Conservation (phyloP, 2,329 filamentous ascomycete genomes). For the Penicillium polonicum region DNA sequence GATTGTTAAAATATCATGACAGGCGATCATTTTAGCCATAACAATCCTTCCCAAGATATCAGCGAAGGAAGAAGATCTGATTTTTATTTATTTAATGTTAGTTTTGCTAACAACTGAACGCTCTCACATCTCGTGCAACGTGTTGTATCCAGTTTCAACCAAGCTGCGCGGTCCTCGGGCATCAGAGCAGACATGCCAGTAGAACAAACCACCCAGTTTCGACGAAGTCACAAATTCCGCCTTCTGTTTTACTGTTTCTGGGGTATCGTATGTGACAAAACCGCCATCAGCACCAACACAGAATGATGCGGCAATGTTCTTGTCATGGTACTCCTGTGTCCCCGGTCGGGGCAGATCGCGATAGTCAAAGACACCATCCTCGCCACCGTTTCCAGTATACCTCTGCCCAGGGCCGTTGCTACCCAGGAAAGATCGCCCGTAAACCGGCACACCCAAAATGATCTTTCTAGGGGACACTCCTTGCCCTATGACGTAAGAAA, state of each 20-base stretch:
- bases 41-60: background rate
- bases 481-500: constrained; percentile 63
- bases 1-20: background rate
- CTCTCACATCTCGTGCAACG: constrained; percentile 47
- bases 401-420: constrained; percentile 64
- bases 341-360: constrained; percentile 62
- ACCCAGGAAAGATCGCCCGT: constrained; percentile 71
- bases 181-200: constrained; percentile 77
- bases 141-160: constrained; percentile 59
- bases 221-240: constrained; percentile 70
- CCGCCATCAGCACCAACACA: constrained; percentile 70
- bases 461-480: constrained; percentile 71
- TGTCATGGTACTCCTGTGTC: constrained; percentile 67
- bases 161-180: constrained; percentile 57
- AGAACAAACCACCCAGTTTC: constrained; percentile 73
- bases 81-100: background rate
- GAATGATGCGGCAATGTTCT: constrained; percentile 65
- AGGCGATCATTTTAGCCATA: too few relatives aligned
- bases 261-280: constrained; percentile 78
- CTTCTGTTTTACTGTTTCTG: constrained; percentile 72
- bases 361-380: constrained; percentile 73
- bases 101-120: background rate
- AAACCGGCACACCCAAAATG: constrained; percentile 71
- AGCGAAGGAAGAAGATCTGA: background rate
- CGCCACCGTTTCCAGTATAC: constrained; percentile 54